Evolutionary conservation across 352 stramenopile species (phyloP), one percentile per base, ranked within the genome.

Genomic region (Globisporangium cylindrosporum): DNA sequence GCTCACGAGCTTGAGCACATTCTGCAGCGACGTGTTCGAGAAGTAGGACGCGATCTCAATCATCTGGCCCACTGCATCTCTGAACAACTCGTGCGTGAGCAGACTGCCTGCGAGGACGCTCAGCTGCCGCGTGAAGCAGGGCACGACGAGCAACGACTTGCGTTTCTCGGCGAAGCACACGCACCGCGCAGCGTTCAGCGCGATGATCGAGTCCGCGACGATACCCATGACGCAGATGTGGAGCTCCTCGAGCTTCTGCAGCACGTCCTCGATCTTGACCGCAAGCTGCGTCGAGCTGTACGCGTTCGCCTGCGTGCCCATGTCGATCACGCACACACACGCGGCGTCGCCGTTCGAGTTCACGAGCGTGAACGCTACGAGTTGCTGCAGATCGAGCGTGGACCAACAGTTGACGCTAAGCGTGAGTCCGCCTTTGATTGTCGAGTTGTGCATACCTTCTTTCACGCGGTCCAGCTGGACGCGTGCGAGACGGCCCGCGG

Each of bases 361-460:
- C 3, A 93, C 75, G 4, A 95, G 74, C 32, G 84, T 82, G 61
- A 95, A 93, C 3, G 84, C 79, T 46, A 93, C 84, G 34, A 95
- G 59, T 36, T 91, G 71, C 72, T 92, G 82, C 4, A 80, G 63
- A 65, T 90, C 78, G 41, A 89, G 69, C 4, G 84, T 91, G 18
- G 66, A 69, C 87, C 87, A 94, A 61, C 72, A 86, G 41, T 86
- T 86, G 48, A 93, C 62, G 60, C 87, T 95, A 25, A 95, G 69
- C 34, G 82, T 93, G 29, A 95, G 80, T 0, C 84, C 86, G 51
- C 84, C 83, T 56, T 93, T 95, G 71, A 92, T 88, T 6, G 80
- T 92, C 55, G 83, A 92, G 58, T 94, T 91, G 18, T 88, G 73
- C 82, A 89, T 93, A 15, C 82, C 83, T 80, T 95, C 84, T 54